Evolutionary conservation across 306 rosid genomes (phyloP).

Genomic region (Trichosanthes truncata): DNA sequence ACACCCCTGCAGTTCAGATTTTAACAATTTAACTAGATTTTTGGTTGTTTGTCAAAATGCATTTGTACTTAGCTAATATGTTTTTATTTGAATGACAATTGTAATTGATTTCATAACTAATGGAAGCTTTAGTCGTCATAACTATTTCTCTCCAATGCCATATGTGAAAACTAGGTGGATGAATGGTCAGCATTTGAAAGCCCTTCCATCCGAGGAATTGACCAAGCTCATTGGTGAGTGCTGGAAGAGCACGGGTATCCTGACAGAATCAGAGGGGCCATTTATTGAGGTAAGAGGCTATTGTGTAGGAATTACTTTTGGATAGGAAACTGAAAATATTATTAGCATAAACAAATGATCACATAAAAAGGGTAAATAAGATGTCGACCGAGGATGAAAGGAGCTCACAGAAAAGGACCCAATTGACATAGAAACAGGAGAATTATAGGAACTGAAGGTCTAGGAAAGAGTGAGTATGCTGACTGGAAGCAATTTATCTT

Average conservation of each 20-base stretch:
- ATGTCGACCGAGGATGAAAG: neutral
- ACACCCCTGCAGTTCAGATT: neutral
- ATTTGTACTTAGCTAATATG: neutral
- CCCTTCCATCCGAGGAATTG: constrained; percentile 53
- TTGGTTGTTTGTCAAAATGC: neutral
- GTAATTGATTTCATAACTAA: neutral
- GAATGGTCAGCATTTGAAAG: constrained; percentile 92
- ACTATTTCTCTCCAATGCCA: neutral
- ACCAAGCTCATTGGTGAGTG: constrained; percentile 59
- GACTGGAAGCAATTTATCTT: neutral
- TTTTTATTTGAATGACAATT: neutral
- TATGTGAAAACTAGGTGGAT: constrained; percentile 52
- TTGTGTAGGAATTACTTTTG: neutral
- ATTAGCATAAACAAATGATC: neutral
- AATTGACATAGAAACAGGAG: neutral
- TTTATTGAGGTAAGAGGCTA: constrained; percentile 57
- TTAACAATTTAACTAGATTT: neutral
- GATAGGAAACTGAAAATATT: neutral
- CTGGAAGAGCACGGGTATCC: constrained; percentile 64
- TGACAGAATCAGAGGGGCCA: constrained; percentile 47
- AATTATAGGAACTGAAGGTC: neutral
- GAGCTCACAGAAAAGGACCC: neutral
- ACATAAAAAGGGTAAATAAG: neutral
- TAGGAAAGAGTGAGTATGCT: neutral
- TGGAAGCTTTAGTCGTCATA: neutral